Evolutionary conservation across 345 rosid species (phyloP).

Genomic region (Carallia pectinifolia): DNA sequence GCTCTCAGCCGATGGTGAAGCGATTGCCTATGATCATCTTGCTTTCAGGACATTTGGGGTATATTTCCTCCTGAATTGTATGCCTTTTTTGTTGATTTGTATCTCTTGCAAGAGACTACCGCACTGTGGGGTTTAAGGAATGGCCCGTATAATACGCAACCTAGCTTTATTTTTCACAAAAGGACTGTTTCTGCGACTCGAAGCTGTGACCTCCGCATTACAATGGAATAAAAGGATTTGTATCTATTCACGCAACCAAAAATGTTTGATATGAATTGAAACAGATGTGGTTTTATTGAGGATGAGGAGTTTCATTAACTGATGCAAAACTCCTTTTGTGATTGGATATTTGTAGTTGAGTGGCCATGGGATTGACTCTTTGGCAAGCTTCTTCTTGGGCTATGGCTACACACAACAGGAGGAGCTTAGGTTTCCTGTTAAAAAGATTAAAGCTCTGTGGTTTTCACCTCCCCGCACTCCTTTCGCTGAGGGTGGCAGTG

Average conservation of each 20-base stretch:
- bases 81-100: background rate
- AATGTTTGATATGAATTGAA: no score
- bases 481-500: conserved; percentile 39
- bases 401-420: conserved; percentile 72
- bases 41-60: conserved; percentile 98
- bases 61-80: background rate
- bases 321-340: conserved; percentile 2
- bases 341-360: conserved; percentile 39
- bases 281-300: background rate
- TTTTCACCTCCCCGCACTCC: conserved; percentile 71
- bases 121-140: no score
- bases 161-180: no score
- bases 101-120: background rate
- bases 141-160: no score
- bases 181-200: no score
- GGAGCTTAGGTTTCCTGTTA: conserved; percentile 86
- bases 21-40: conserved; percentile 79
- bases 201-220: no score
- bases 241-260: no score
- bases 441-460: conserved; percentile 89
- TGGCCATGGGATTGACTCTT: conserved; percentile 79
- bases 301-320: background rate
- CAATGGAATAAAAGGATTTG: no score
- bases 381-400: conserved; percentile 76
- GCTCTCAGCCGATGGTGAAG: conserved; percentile 42